Evolutionary conservation across 495 filamentous ascomycete species (phyloP).

Genomic region (Aspergillus avenaceus): DNA sequence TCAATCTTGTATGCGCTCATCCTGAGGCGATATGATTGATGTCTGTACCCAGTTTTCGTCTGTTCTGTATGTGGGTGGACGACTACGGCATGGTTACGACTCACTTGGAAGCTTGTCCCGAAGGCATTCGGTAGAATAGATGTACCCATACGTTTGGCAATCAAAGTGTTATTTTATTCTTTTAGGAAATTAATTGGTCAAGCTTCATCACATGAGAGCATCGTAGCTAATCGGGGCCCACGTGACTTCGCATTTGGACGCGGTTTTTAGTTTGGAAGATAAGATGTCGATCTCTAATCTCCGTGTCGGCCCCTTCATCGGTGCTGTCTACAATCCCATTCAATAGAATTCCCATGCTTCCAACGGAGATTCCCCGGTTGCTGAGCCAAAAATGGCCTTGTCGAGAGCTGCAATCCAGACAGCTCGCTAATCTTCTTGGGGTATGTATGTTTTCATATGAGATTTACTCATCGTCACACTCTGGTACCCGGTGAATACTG

Average conservation of each 20-base stretch:
- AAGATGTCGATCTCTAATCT: conserved; percentile 3
- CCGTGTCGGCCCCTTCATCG: conserved; percentile 1
- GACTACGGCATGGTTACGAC: conserved; percentile 13
- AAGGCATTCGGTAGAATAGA: conserved; percentile 24
- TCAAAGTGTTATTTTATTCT: conserved; percentile 8
- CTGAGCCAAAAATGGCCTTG: conserved; percentile 56
- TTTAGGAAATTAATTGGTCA: too few relatives aligned
- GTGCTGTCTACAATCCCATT: neutral
- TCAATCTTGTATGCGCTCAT: neutral
- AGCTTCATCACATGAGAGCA: too few relatives aligned
- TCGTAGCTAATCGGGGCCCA: neutral
- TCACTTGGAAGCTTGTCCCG: conserved; percentile 12
- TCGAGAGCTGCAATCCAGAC: conserved; percentile 58
- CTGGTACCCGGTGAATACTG: neutral
- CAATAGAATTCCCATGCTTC: conserved; percentile 25
- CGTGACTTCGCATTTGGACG: conserved; percentile 3
- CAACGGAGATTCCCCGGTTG: conserved; percentile 31
- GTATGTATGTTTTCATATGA: conserved; percentile 38
- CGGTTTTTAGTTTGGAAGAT: conserved; percentile 5
- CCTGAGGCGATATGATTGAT: neutral
- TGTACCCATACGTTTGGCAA: conserved; percentile 26
- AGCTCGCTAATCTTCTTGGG: conserved; percentile 58
- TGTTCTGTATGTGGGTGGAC: conserved; percentile 16
- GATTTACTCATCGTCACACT: too few relatives aligned
- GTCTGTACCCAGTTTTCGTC: conserved; percentile 2